phyloP scores from a whole-genome alignment of 805 yeast genomes.

The Ogataea haglerorum region DNA sequence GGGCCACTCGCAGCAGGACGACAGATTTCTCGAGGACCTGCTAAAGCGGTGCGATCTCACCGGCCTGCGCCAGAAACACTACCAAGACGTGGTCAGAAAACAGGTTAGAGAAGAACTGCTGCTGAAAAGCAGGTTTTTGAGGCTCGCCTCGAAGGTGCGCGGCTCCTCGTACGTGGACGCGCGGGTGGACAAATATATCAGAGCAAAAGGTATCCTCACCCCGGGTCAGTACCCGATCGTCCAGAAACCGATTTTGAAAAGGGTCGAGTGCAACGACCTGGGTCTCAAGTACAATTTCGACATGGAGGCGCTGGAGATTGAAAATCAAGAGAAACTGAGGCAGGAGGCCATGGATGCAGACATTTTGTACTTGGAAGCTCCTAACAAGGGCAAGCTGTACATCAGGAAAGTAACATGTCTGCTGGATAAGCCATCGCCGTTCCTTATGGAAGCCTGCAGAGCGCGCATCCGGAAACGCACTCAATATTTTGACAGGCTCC shows the following conservation, averaged over 20 bases:
- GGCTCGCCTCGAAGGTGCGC: constrained; percentile 11
- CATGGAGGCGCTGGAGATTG: constrained; percentile 15
- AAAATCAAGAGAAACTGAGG: constrained; percentile 16
- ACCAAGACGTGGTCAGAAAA: constrained; percentile 12
- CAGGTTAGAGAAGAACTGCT: constrained; percentile 12
- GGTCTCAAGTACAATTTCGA: constrained; percentile 16
- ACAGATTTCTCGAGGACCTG: constrained; percentile 18
- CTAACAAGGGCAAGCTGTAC: constrained; percentile 11
- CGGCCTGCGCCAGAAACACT: constrained; percentile 20
- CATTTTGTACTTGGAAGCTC: constrained; percentile 20
- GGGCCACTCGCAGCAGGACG: constrained; percentile 20
- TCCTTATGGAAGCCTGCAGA: constrained; percentile 7
- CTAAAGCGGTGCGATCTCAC: constrained; percentile 24
- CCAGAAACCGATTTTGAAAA: constrained; percentile 21
- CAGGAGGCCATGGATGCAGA: constrained; percentile 20
- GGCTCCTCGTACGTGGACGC: constrained; percentile 12
- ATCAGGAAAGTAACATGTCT: constrained; percentile 11
- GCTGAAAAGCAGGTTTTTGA: constrained; percentile 6
- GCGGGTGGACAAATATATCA: constrained; percentile 16
- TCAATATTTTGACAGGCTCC: constrained; percentile 4
- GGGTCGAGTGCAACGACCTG: constrained; percentile 12
- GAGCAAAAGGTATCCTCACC: constrained; percentile 14
- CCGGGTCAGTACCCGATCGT: constrained; percentile 21
- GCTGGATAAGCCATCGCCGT: constrained; percentile 3
- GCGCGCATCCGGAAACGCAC: constrained; percentile 13